phyloP scores from a whole-genome alignment of 2,329 filamentous ascomycete species.

The Clarireedia homoeocarpa region DNA sequence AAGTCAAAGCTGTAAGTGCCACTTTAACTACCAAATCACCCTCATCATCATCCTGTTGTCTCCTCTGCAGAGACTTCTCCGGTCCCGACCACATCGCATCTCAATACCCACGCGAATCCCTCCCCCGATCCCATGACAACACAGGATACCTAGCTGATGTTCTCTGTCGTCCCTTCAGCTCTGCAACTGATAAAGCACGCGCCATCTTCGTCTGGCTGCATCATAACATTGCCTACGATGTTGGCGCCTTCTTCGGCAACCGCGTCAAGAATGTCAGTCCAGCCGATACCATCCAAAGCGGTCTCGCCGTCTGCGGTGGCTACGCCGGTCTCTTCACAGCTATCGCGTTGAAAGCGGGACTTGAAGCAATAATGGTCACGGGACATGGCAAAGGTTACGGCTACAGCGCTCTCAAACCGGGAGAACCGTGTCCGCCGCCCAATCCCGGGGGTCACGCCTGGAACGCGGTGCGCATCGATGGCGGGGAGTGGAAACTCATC shows the following conservation, averaged over 20 bases:
- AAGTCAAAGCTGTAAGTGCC: constrained; percentile 38
- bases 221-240: constrained; percentile 85
- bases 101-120: constrained; percentile 62
- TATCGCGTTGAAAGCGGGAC: constrained; percentile 69
- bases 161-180: constrained; percentile 72
- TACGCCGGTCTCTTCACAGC: constrained; percentile 78
- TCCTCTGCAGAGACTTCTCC: constrained; percentile 83
- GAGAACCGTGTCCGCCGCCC: constrained; percentile 56
- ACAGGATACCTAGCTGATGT: constrained; percentile 69
- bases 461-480: constrained; percentile 86
- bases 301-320: constrained; percentile 83
- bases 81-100: constrained; percentile 70
- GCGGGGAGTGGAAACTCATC: constrained; percentile 82
- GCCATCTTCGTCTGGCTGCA: constrained; percentile 94
- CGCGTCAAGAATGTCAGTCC: constrained; percentile 60
- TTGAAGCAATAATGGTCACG: constrained; percentile 66
- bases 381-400: constrained; percentile 87
- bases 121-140: constrained; percentile 54
- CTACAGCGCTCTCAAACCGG: constrained; percentile 53
- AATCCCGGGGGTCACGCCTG: constrained; percentile 69
- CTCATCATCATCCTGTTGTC: constrained; percentile 44
- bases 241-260: constrained; percentile 67
- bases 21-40: constrained; percentile 15
- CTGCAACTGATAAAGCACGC: constrained; percentile 81
- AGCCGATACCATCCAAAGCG: constrained; percentile 64